These are phyloP conservation scores for Camellia japonica DNA, from an alignment of 148 eudicot genomes.

Conservation along the genomic window DNA sequence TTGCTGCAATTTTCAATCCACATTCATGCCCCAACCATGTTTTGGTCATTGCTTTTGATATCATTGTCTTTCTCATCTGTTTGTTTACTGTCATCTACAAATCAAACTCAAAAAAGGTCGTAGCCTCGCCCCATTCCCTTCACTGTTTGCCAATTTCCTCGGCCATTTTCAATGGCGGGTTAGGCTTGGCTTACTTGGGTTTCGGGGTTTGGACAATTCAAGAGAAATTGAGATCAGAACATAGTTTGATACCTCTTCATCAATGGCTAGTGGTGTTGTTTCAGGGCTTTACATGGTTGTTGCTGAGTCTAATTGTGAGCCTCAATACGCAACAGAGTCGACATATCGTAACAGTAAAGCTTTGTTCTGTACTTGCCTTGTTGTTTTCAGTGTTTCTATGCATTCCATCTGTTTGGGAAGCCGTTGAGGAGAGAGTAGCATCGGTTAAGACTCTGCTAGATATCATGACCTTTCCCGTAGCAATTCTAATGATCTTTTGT, in stretches of 20 bases:
- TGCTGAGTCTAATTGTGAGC: constrained; percentile 20
- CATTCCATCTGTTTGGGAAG: constrained; percentile 14
- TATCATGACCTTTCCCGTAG: constrained; percentile 52
- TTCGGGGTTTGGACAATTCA: constrained; percentile 23
- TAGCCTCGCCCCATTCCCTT: background rate
- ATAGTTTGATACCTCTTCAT: constrained; percentile 24
- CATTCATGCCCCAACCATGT: constrained; percentile 27
- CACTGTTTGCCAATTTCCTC: constrained; percentile 1
- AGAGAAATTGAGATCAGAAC: constrained; percentile 16
- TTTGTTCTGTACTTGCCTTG: constrained; percentile 11
- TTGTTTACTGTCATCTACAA: constrained; percentile 9
- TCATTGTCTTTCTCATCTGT: constrained; percentile 15
- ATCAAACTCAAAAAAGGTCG: background rate
- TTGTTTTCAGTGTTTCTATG: constrained; percentile 25
- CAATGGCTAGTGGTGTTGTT: constrained; percentile 31
- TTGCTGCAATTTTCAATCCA: constrained; percentile 16
- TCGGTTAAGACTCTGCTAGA: constrained; percentile 41
- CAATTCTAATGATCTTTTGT: constrained; percentile 53
- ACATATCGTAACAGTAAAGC: background rate
- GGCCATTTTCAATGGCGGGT: constrained; percentile 20
- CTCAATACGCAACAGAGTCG: constrained; percentile 5
- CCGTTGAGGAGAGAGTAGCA: constrained; percentile 5
- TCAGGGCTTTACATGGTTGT: constrained; percentile 36
- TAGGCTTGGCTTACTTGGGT: constrained; percentile 29
- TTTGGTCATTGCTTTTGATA: constrained; percentile 18